phyloP scores from a whole-genome alignment of 495 filamentous ascomycete genomes.

The Halenospora varia region DNA sequence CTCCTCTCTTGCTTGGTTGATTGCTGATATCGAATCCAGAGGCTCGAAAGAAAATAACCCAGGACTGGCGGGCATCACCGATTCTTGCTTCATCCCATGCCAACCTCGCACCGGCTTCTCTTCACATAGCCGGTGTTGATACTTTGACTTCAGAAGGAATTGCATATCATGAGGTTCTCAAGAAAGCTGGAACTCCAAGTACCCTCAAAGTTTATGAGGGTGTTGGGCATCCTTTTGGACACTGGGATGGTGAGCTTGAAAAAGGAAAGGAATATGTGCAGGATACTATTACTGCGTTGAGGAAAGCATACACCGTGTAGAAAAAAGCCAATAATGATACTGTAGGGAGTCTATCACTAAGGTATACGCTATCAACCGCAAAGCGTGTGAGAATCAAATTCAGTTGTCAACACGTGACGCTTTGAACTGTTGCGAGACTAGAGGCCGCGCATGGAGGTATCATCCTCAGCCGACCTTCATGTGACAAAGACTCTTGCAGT shows the following conservation, averaged over 20 bases:
- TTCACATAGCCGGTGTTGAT: slow-evolving; percentile 31
- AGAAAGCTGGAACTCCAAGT: slow-evolving; percentile 29
- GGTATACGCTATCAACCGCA: no score
- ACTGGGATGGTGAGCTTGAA: slow-evolving; percentile 32
- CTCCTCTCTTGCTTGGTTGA: background rate
- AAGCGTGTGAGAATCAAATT: no score
- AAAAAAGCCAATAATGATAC: slow-evolving; percentile 27
- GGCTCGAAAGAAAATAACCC: slow-evolving; percentile 21
- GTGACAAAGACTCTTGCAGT: no score
- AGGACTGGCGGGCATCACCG: slow-evolving; percentile 32
- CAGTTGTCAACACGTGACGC: no score
- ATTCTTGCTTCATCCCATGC: slow-evolving; percentile 32
- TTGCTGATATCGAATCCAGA: background rate
- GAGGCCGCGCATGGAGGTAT: no score
- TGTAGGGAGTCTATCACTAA: no score
- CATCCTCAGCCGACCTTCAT: no score
- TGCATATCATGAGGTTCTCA: slow-evolving; percentile 33
- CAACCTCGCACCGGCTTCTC: slow-evolving; percentile 31
- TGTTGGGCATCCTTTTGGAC: slow-evolving; percentile 33
- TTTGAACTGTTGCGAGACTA: no score
- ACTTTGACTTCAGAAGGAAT: slow-evolving; percentile 31
- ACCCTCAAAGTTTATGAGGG: slow-evolving; percentile 34
- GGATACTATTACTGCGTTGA: slow-evolving; percentile 30
- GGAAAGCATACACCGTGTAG: slow-evolving; percentile 22
- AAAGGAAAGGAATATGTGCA: slow-evolving; percentile 29